phyloP scores from a whole-genome alignment of 2,329 filamentous ascomycete genomes.

The Hymenoscyphus scutula region DNA sequence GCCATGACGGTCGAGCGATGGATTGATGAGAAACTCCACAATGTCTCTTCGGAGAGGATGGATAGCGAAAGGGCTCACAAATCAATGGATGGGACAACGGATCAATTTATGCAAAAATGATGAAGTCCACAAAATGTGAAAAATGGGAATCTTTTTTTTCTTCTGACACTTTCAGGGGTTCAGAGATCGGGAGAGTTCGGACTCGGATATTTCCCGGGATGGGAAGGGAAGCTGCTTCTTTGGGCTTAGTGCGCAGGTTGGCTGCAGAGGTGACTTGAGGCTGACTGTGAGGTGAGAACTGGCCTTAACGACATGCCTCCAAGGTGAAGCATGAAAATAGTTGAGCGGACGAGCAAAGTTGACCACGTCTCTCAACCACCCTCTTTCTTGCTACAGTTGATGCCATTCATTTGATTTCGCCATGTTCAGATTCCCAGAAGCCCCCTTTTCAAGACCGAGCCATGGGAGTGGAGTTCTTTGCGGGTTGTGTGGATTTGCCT shows the following conservation, averaged over 20 bases:
- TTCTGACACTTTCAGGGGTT: background rate
- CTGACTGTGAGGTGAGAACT: background rate
- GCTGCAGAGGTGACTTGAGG: background rate
- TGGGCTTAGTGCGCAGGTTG: background rate
- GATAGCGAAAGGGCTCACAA: background rate
- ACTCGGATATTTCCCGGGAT: background rate
- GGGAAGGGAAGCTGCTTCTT: background rate
- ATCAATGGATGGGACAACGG: background rate
- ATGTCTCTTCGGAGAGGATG: background rate
- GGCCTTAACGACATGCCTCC: slow-evolving; percentile 6
- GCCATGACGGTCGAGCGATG: background rate
- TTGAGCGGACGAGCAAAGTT: background rate
- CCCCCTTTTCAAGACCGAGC: background rate
- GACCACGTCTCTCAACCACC: background rate
- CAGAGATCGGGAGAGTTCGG: background rate
- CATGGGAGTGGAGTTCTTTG: background rate
- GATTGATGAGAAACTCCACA: background rate
- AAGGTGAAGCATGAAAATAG: background rate
- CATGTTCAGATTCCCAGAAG: too few species aligned
- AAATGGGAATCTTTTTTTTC: background rate
- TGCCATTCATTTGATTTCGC: background rate
- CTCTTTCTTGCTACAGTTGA: background rate
- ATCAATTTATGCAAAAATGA: background rate
- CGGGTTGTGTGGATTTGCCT: background rate
- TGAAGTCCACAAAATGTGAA: background rate